These are phyloP conservation scores for Leucocoprinus sp. DNA, from an alignment of 768 basidiomycete genomes.

Conservation along the genomic window DNA sequence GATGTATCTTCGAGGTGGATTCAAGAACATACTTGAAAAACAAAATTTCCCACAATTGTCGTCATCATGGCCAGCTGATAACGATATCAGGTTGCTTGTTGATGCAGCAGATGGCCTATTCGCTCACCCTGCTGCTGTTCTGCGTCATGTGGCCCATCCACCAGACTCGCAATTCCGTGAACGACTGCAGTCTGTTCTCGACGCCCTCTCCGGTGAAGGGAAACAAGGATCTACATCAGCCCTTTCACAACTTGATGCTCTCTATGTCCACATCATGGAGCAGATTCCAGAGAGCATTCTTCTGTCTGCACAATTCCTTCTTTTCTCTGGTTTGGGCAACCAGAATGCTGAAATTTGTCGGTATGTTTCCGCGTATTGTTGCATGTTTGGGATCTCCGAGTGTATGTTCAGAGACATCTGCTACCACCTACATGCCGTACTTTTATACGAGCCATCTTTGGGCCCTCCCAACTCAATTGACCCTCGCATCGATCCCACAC, in stretches of 20 bases:
- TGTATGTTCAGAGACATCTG: background rate
- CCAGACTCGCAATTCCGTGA: no score
- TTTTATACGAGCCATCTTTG: background rate
- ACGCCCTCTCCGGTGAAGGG: background rate
- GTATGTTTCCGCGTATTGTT: background rate
- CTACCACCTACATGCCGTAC: background rate
- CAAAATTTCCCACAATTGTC: no score
- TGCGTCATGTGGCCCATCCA: no score
- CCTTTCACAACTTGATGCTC: constrained; percentile 11
- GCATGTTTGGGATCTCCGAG: background rate
- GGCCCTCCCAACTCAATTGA: background rate
- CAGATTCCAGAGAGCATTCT: background rate
- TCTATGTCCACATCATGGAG: constrained; percentile 9
- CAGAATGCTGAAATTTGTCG: background rate
- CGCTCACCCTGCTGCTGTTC: no score
- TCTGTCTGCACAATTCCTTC: background rate
- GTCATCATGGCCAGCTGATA: no score
- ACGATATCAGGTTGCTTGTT: no score
- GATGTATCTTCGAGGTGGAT: no score
- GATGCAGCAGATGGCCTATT: no score
- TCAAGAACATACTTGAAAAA: no score
- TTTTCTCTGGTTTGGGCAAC: background rate
- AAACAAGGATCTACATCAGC: background rate
- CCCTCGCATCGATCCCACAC: background rate
- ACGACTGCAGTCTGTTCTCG: background rate